These are phyloP conservation scores for Rickenella mellea DNA, from an alignment of 768 basidiomycete genomes.

Conservation along the genomic window DNA sequence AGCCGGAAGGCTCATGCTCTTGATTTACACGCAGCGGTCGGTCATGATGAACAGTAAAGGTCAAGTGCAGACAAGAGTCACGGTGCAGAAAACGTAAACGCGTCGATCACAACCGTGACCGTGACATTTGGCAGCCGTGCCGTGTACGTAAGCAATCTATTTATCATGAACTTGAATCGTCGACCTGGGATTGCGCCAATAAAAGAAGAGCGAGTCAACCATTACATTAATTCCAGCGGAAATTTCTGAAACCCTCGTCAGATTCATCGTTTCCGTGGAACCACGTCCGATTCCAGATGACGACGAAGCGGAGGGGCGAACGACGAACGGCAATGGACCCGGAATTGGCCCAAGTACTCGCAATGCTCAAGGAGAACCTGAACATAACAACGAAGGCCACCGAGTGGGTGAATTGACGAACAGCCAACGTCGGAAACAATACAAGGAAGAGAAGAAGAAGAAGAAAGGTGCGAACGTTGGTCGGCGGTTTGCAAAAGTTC, in stretches of 20 bases:
- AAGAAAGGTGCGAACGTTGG: slow-evolving; percentile 78
- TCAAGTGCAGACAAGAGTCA: no score
- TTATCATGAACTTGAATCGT: no score
- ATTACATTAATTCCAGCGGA: background rate
- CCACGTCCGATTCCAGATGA: slow-evolving; percentile 32
- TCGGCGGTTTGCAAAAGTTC: slow-evolving; percentile 64
- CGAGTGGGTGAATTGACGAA: slow-evolving; percentile 21
- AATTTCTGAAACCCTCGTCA: slow-evolving; percentile 10
- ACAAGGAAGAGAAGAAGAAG: slow-evolving; percentile 63
- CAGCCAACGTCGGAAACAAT: slow-evolving; percentile 32
- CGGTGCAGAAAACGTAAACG: no score
- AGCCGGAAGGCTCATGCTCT: no score
- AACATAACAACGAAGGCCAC: slow-evolving; percentile 12
- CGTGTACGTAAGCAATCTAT: no score
- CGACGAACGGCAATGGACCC: no score
- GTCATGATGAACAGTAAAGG: no score
- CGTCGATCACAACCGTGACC: no score
- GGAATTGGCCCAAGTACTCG: slow-evolving; percentile 13
- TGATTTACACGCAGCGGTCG: no score
- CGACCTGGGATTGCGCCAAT: slow-evolving; percentile 48
- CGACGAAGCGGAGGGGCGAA: slow-evolving; percentile 56
- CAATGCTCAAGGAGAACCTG: slow-evolving; percentile 5
- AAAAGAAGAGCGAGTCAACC: slow-evolving; percentile 36
- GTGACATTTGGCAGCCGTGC: no score
- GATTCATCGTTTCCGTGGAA: slow-evolving; percentile 29